Percentiles rank a stretch among this genome's conserved stretches.
Conservation (phyloP, 768 basidiomycete genomes). For the Leccinum sublutescens region DNA sequence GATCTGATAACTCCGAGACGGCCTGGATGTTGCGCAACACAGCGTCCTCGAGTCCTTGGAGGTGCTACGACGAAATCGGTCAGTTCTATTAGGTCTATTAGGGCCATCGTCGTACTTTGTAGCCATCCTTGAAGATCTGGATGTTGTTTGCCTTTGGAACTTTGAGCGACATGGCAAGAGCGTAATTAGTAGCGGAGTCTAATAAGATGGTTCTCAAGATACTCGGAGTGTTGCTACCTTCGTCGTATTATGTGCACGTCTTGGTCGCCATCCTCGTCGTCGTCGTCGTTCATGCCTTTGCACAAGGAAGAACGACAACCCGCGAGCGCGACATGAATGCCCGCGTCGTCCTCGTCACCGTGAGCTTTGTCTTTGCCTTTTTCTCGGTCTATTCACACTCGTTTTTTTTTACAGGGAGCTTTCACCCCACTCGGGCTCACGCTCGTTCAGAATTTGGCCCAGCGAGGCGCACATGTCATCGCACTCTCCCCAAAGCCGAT, state of each 20-base stretch:
- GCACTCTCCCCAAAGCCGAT: constrained; percentile 64
- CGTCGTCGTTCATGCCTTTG: constrained; percentile 53
- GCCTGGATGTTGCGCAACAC: constrained; percentile 95
- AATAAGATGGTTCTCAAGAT: constrained; percentile 54
- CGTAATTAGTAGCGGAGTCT: constrained; percentile 1
- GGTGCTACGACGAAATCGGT: constrained; percentile 45
- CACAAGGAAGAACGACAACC: constrained; percentile 67
- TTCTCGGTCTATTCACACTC: constrained; percentile 1
- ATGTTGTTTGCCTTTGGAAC: constrained; percentile 86
- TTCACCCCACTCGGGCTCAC: constrained; percentile 51
- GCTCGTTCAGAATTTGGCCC: constrained; percentile 61
- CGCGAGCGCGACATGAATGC: constrained; percentile 77
- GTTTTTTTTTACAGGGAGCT: neutral
- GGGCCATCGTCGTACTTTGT: constrained; percentile 60
- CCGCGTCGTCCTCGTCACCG: constrained; percentile 68
- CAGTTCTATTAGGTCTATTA: neutral
- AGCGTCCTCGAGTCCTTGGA: constrained; percentile 94
- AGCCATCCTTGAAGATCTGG: constrained; percentile 96
- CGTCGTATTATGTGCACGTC: constrained; percentile 56
- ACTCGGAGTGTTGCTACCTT: constrained; percentile 48
- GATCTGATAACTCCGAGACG: constrained; percentile 90
- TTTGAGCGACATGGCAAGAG: constrained; percentile 76
- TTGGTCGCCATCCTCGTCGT: constrained; percentile 42
- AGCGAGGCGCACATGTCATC: constrained; percentile 77
- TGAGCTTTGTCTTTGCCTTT: constrained; percentile 30